These are phyloP conservation scores for Puccinia hordei DNA, from an alignment of 1,284 basidiomycete species.

Conservation along the genomic window DNA sequence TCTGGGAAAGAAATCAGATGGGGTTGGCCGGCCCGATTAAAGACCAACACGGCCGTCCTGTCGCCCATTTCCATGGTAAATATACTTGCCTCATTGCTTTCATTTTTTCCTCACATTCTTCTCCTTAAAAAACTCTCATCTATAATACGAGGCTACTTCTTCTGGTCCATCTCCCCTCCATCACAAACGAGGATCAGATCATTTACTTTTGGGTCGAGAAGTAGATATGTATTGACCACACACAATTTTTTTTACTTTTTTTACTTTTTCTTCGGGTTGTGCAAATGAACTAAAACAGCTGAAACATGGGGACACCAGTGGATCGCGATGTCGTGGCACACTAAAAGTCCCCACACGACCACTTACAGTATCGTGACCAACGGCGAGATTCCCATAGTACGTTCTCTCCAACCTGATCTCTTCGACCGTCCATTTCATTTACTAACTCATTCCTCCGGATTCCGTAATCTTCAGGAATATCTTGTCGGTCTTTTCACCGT, in stretches of 20 bases:
- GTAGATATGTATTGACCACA: not conserved
- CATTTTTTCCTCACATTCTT: not conserved
- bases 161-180: too few relatives aligned
- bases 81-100: too few relatives aligned
- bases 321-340: constrained; percentile 9
- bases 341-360: not conserved
- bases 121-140: not conserved
- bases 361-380: constrained; percentile 25
- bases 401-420: not conserved
- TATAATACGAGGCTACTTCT: too few relatives aligned
- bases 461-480: not conserved
- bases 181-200: not conserved
- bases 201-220: not conserved
- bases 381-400: constrained; percentile 14
- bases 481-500: constrained; percentile 10
- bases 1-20: constrained; percentile 1
- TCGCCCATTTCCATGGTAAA: constrained; percentile 29
- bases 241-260: not conserved
- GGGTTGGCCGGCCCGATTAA: constrained; percentile 19
- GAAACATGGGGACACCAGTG: constrained; percentile 22
- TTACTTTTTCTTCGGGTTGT: not conserved
- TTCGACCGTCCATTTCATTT: not conserved
- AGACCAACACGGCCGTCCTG: constrained; percentile 5
- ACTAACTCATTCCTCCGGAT: not conserved
- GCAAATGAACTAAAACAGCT: not conserved